Base-by-base conservation (phyloP, 23 red algal species). In the Chondrus crispus region DNA sequence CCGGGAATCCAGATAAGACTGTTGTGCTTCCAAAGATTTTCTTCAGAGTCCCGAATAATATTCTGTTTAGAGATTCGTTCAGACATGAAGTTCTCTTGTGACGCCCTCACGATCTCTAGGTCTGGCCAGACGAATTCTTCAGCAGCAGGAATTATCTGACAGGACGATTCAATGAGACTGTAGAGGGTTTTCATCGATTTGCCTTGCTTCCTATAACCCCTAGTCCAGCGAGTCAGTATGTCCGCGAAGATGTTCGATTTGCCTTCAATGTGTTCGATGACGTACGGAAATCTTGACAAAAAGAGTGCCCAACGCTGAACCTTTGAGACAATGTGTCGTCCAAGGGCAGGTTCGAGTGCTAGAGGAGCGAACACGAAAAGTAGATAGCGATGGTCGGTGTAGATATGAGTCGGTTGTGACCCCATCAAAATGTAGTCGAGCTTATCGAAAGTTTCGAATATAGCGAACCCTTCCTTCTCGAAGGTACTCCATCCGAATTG, bases 391-490 rank as follows among this genome's bases (percentile, higher is more conserved):
- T 80, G 71, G 43, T 90, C 71, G 12, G 86, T 90, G 43, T 37
- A 60, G 8, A 80, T 44, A 0, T 64, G 71, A 41, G 52, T 54
- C 35, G 22, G 45, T 8, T 35, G 5, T 1, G 24, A 18, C 24
- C 46, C 68, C 46, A 55, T 5, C 3, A 90, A 19, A 62, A 77
- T 41, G 1, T 90, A 90, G 18, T 90, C 86, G 47, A 80, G 16
- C 30, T 64, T 78, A 6, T 78, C 33, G 43, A 90, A 78, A 16
- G 42, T 49, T 36, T 90, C 22, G 0, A 79, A 13, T 22, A 77
- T 80, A 8, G 86, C 71, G 69, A 51, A 90, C 2, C 20, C 86
- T 90, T 90, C 86, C 86, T 90, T 90, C 52, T 80, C 69, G 24
- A 46, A 80, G 7, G 69, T 90, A 11, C 5, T 68, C 86, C 86